phyloP scores from a whole-genome alignment of 2,329 filamentous ascomycete species.

The Sporothrix variecibatus region DNA sequence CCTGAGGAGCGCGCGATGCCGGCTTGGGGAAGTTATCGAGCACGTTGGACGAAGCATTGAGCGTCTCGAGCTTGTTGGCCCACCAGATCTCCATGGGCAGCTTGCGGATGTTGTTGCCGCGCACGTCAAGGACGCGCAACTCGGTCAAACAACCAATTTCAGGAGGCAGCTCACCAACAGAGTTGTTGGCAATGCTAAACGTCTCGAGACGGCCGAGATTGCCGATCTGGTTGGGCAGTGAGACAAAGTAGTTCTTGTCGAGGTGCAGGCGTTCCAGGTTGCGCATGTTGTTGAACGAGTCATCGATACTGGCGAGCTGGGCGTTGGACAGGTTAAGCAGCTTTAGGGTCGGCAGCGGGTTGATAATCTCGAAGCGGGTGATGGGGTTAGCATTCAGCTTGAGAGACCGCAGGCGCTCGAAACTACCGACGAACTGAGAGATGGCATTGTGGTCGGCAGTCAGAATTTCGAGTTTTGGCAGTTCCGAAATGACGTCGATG shows the following conservation, averaged over 20 bases:
- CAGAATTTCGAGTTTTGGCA: slow-evolving; percentile 85
- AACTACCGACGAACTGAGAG: slow-evolving; percentile 86
- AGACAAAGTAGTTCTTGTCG: slow-evolving; percentile 95
- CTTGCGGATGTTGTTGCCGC: slow-evolving; percentile 89
- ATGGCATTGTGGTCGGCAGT: slow-evolving; percentile 92
- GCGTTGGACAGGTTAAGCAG: slow-evolving; percentile 87
- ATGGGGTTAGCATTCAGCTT: slow-evolving; percentile 94
- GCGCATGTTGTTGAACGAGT: slow-evolving; percentile 82
- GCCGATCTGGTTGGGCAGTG: slow-evolving; percentile 81
- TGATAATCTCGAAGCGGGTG: slow-evolving; percentile 84
- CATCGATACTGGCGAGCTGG: slow-evolving; percentile 87
- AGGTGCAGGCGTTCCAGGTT: slow-evolving; percentile 85
- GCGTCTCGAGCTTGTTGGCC: slow-evolving; percentile 82
- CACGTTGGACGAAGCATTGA: slow-evolving; percentile 95
- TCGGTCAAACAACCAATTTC: slow-evolving; percentile 88
- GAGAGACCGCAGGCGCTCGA: slow-evolving; percentile 78
- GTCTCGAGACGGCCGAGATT: slow-evolving; percentile 81
- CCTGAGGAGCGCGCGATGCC: slow-evolving; percentile 66
- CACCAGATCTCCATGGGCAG: slow-evolving; percentile 96
- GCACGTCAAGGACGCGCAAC: slow-evolving; percentile 80
- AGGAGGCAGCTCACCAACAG: slow-evolving; percentile 76
- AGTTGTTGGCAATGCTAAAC: slow-evolving; percentile 92
- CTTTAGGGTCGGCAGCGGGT: slow-evolving; percentile 77
- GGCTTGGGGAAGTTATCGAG: slow-evolving; percentile 89
- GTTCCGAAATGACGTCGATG: slow-evolving; percentile 81